These are phyloP conservation scores for Macrolepiota fuliginosa DNA, from an alignment of 768 basidiomycete genomes.

Conservation along the genomic window DNA sequence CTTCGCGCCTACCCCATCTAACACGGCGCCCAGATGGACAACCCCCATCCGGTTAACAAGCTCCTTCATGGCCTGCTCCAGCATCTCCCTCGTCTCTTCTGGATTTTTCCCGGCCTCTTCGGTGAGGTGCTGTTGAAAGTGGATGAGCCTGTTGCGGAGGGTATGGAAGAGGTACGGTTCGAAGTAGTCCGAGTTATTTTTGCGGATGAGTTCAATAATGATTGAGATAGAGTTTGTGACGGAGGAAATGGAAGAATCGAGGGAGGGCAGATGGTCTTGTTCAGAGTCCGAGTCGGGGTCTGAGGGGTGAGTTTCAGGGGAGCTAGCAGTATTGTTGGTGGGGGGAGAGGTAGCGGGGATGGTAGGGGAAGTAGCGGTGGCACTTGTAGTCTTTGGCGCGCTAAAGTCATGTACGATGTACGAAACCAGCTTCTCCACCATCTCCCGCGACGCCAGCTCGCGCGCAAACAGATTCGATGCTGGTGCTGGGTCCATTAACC, in stretches of 20 bases:
- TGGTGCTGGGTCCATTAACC: conserved; percentile 66
- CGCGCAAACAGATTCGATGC: conserved; percentile 87
- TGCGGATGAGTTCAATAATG: conserved; percentile 90
- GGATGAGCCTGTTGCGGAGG: conserved; percentile 85
- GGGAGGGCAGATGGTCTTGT: conserved; percentile 30
- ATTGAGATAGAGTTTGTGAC: conserved; percentile 85
- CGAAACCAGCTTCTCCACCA: conserved; percentile 64
- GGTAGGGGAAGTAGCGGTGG: not conserved
- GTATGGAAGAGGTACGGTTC: conserved; percentile 97
- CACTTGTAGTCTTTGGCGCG: conserved; percentile 12
- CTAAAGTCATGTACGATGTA: conserved; percentile 76
- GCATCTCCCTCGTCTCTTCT: conserved; percentile 60
- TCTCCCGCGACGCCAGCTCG: conserved; percentile 75
- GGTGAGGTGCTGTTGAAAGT: conserved; percentile 72
- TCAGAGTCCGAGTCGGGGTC: conserved; percentile 18
- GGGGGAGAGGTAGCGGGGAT: not conserved
- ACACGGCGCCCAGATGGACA: conserved; percentile 83
- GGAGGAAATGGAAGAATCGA: conserved; percentile 67
- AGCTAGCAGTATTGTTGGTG: not conserved
- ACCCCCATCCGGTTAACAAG: conserved; percentile 86
- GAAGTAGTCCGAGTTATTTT: conserved; percentile 98
- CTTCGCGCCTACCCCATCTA: conserved; percentile 69
- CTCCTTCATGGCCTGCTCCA: conserved; percentile 74
- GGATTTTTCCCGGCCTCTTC: conserved; percentile 24
- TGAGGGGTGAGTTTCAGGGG: not conserved